These are phyloP conservation scores for Boletus semigastroideus DNA, from an alignment of 1,284 basidiomycete genomes.

Conservation along the genomic window DNA sequence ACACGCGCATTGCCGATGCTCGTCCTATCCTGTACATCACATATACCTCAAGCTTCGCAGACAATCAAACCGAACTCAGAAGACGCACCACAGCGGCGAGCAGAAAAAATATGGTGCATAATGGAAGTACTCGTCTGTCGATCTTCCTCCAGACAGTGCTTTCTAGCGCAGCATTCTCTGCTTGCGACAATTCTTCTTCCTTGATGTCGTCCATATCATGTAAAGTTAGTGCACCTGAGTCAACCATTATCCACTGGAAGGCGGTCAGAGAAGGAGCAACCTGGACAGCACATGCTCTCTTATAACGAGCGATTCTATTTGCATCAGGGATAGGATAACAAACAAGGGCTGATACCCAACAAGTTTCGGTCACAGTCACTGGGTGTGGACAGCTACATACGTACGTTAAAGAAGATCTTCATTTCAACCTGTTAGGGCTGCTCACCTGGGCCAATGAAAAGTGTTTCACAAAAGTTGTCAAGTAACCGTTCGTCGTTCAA, in stretches of 20 bases:
- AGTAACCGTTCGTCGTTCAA: no score
- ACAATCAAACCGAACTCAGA: neutral
- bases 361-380: neutral
- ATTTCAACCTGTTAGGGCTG: no score
- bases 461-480: no score
- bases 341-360: neutral
- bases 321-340: neutral
- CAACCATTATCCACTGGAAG: neutral
- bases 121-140: slow-evolving; percentile 48
- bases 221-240: neutral
- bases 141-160: slow-evolving; percentile 46
- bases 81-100: slow-evolving; percentile 47
- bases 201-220: slow-evolving; percentile 1
- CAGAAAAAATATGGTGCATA: slow-evolving; percentile 49
- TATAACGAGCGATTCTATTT: neutral
- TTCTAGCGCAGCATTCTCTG: slow-evolving; percentile 26
- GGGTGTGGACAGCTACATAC: no score
- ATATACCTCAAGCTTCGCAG: neutral
- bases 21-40: slow-evolving; percentile 32
- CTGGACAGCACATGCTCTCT: neutral
- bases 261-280: neutral
- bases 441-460: no score
- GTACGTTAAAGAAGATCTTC: no score
- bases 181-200: slow-evolving; percentile 6
- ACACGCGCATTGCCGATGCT: slow-evolving; percentile 62